Conservation (phyloP, 1,139 yeast genomes). For the Nakaseomyces nivariensis region DNA sequence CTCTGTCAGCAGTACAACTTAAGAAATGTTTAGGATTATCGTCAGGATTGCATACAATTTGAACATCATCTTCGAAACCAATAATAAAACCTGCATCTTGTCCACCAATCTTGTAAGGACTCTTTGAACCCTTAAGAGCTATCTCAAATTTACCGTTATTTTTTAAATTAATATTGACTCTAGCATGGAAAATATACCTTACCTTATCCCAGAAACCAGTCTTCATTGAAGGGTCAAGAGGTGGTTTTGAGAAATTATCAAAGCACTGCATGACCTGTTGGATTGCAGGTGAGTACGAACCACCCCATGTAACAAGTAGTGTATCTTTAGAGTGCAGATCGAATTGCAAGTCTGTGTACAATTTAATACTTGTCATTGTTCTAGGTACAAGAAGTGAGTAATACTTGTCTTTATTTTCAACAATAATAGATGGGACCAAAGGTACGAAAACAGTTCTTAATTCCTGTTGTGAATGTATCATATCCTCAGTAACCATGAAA, state of each 20-base stretch:
- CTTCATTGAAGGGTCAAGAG: conserved; percentile 73
- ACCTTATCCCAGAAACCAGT: conserved; percentile 76
- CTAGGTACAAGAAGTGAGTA: conserved; percentile 62
- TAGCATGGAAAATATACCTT: conserved; percentile 51
- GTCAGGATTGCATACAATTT: conserved; percentile 49
- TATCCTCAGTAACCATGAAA: conserved; percentile 47
- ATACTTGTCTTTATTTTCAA: conserved; percentile 34
- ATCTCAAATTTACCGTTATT: conserved; percentile 48
- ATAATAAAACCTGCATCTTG: conserved; percentile 70
- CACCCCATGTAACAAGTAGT: conserved; percentile 77
- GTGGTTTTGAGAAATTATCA: conserved; percentile 76
- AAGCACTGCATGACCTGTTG: conserved; percentile 72
- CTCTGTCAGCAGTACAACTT: conserved; percentile 53
- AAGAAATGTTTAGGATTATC: conserved; percentile 56
- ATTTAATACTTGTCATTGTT: conserved; percentile 67
- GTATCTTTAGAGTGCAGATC: conserved; percentile 47
- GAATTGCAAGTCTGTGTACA: conserved; percentile 53
- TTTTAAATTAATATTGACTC: conserved; percentile 39
- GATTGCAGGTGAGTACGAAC: conserved; percentile 73
- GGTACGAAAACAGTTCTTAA: conserved; percentile 57
- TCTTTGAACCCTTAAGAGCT: conserved; percentile 53
- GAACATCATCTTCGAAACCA: conserved; percentile 63
- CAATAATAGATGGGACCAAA: conserved; percentile 38
- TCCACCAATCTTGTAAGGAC: conserved; percentile 67
- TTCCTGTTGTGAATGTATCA: conserved; percentile 37